Base-by-base conservation (phyloP, 1,139 yeast species). In the Tardiomyces depauwii region DNA sequence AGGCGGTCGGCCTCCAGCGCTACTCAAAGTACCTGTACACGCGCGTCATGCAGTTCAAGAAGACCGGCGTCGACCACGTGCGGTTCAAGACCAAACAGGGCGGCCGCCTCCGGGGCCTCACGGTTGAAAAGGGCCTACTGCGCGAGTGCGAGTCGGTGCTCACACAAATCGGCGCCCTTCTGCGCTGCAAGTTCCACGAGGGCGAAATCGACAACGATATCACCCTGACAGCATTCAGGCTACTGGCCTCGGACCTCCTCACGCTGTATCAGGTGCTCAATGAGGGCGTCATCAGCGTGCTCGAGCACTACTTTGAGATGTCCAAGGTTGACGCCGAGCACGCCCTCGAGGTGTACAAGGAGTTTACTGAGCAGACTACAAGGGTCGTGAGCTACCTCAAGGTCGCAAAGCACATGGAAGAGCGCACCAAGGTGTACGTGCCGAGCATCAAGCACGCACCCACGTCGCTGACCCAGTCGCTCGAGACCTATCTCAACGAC, bases 381-480 rank as follows among this genome's bases (percentile, higher is more conserved):
- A 82, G 82, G 59, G 97, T 89, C 18, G 91, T 91, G 41, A 83
- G 81, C 55, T 91, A 83, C 62, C 72, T 91, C 57, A 78, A 94
- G 55, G 81, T 84, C 18, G 98, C 97, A 5, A 89, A 91, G 60
- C 89, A 83, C 61, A 71, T 86, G 55, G 95, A 87, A 62, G 77
- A 80, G 59, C 79, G 91, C 2, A 87, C 97, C 1, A 88, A 88
- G 57, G 70, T 91, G 51, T 88, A 84, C 59, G 95, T 91, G 28
- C 98, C 98, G 25, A 89, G 95, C 13, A 89, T 91, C 51, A 87
- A 87, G 62, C 98, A 91, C 65, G 96, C 97, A 0, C 97, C 97
- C 13, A 89, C 96, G 1, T 93, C 95, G 25, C 73, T 91, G 56
- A 84, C 95, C 9, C 74, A 81, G 40, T 82, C 94, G 13, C 73